Conservation (phyloP, 2,329 filamentous ascomycete species). For the Chrysosporium keratinophilum region DNA sequence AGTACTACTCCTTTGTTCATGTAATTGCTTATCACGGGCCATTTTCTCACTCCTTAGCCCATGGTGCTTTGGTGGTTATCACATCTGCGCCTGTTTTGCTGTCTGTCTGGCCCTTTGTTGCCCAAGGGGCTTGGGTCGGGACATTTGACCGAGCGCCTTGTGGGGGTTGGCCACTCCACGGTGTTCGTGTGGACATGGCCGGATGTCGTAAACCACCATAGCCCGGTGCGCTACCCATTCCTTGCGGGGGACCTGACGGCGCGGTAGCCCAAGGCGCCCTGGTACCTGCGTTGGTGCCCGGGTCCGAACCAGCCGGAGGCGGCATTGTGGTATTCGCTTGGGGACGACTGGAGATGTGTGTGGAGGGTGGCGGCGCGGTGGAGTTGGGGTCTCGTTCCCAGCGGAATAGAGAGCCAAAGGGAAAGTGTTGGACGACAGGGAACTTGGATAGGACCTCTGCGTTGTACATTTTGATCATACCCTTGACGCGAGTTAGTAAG, state of each 20-base stretch:
- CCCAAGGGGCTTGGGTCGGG: constrained; percentile 11
- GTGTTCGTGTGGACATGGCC: constrained; percentile 27
- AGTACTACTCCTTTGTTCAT: background rate
- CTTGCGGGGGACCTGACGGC: constrained; percentile 9
- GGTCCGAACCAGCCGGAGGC: constrained; percentile 14
- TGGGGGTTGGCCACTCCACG: constrained; percentile 27
- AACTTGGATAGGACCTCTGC: constrained; percentile 95
- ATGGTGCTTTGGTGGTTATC: constrained; percentile 10
- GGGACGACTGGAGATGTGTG: constrained; percentile 39
- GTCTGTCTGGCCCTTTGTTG: background rate
- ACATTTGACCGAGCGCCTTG: background rate
- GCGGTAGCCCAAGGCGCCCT: constrained; percentile 28
- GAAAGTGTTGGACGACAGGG: constrained; percentile 95
- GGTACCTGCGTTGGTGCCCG: constrained; percentile 21
- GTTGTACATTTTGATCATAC: constrained; percentile 99
- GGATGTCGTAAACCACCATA: constrained; percentile 1
- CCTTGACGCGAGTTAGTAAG: constrained; percentile 39
- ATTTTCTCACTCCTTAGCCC: constrained; percentile 8
- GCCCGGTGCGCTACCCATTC: background rate
- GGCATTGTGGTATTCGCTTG: background rate
- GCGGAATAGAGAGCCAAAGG: constrained; percentile 67
- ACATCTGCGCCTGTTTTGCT: background rate
- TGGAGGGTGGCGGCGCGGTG: constrained; percentile 38
- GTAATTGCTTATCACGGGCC: background rate
- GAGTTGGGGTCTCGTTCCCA: constrained; percentile 62